Evolutionary conservation across 495 filamentous ascomycete species (phyloP).

Genomic region (Aspergillus leporis): DNA sequence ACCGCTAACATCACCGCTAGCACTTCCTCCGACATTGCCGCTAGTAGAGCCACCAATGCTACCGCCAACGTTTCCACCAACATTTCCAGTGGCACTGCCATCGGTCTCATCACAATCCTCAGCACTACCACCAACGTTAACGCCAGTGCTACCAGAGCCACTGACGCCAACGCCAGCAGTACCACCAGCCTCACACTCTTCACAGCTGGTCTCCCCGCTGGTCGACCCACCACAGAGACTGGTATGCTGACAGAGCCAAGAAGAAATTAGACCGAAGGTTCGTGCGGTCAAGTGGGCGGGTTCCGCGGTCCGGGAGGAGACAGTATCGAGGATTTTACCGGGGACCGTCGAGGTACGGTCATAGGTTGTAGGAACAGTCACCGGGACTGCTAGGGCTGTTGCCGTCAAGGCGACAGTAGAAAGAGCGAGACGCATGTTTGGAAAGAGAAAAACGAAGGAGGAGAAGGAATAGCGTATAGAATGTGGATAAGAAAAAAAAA

Average conservation of each 20-base stretch:
- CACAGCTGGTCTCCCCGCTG: background rate
- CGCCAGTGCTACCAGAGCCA: background rate
- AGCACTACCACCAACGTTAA: background rate
- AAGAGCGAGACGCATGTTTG: background rate
- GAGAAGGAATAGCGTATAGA: background rate
- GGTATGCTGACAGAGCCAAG: background rate
- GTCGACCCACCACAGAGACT: background rate
- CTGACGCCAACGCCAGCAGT: background rate
- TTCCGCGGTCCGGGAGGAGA: background rate
- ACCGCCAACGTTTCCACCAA: background rate
- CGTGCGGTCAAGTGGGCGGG: background rate
- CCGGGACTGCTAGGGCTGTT: background rate
- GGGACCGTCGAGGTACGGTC: background rate
- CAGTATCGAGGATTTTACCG: background rate
- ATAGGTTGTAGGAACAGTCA: background rate
- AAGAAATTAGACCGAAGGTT: background rate
- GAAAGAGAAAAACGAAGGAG: background rate
- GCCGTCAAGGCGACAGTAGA: constrained; percentile 2
- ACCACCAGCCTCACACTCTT: background rate
- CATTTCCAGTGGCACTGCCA: background rate
- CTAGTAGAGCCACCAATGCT: background rate
- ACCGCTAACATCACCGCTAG: background rate
- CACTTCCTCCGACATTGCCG: background rate
- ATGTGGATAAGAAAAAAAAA: background rate
- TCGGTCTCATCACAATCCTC: background rate